Evolutionary conservation across 179 eudicot species (phyloP), one percentile per base, ranked within the genome.

Genomic region (Amaranthus tricolor): DNA sequence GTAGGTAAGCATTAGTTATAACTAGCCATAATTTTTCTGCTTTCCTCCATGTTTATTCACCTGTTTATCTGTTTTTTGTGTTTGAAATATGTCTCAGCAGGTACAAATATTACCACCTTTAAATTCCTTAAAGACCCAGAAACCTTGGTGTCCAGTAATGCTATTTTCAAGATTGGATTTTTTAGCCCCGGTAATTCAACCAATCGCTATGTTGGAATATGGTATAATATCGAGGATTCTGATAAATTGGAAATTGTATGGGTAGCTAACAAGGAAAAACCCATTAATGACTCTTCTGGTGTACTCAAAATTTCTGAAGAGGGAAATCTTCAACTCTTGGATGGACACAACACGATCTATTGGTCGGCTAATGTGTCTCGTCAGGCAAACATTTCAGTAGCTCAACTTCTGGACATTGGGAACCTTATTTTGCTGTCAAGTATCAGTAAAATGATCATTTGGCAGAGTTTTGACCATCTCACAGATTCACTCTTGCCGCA

Each of bases 401-500:
- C 67, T 20, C 79, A 76, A 40, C 65, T 76, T 40, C 61, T 48
- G 7, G 79, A 76, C 15, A 21, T 62, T 2, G 79, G 74, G 1
- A 70, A 76, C 74, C 50, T 76, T 12, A 61, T 76, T 50, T 7
- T 76, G 74, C 2, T 47, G 1, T 53, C 58, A 17, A 0, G 44
- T 21, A 47, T 47, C 14, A 47, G 45, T 14, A 13, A 62, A n/a
- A 12, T 24, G 19, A 51, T 76, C 74, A 76, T 69, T 5, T 76
- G 79, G 79, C 68, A 68, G 64, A 76, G 79, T 63, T 76, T 70
- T 17, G 61, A 68, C n/a, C 68, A 76, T 21, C 79, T 73, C 7
- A 68, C 74, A 0, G 68, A 76, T 10, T 58, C 68, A 10, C 5
- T 77, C 0, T 53, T 77, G 55, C 79, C 79, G 12, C 55, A 24